These are phyloP conservation scores for Daldinia grandis DNA, from an alignment of 495 filamentous ascomycete genomes.

Conservation along the genomic window DNA sequence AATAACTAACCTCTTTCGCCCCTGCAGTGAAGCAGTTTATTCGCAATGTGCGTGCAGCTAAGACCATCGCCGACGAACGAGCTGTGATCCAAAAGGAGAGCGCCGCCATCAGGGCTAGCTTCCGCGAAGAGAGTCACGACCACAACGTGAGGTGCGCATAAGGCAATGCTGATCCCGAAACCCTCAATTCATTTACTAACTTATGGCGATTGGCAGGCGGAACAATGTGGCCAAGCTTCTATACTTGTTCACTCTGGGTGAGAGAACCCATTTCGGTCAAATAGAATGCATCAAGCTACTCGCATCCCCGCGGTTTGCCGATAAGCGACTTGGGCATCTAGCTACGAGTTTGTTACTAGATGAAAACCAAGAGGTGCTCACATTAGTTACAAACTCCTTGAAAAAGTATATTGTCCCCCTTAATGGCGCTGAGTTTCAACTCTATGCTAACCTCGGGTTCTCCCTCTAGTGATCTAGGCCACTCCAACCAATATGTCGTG, in stretches of 20 bases:
- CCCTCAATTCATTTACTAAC: slow-evolving; percentile 14
- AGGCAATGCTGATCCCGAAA: neutral
- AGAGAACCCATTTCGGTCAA: slow-evolving; percentile 97
- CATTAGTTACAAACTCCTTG: slow-evolving; percentile 94
- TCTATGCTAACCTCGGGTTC: slow-evolving; percentile 45
- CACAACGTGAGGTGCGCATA: slow-evolving; percentile 78
- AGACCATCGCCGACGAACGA: slow-evolving; percentile 98
- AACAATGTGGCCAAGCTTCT: slow-evolving; percentile 99
- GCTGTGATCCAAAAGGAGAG: slow-evolving; percentile 99
- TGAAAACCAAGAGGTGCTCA: slow-evolving; percentile 98
- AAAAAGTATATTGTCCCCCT: slow-evolving; percentile 74
- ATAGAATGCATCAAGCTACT: slow-evolving; percentile 99
- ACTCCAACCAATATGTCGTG: slow-evolving; percentile 98
- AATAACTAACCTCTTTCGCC: slow-evolving; percentile 6
- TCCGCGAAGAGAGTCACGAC: slow-evolving; percentile 94
- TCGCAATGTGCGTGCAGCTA: slow-evolving; percentile 95
- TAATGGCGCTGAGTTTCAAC: neutral
- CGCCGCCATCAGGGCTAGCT: slow-evolving; percentile 94
- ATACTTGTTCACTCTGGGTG: slow-evolving; percentile 98
- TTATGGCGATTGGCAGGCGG: slow-evolving; percentile 64
- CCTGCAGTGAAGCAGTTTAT: slow-evolving; percentile 96
- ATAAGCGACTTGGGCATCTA: slow-evolving; percentile 95
- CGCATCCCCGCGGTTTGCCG: slow-evolving; percentile 95
- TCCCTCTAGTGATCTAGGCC: slow-evolving; percentile 80
- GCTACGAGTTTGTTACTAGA: slow-evolving; percentile 96